These are phyloP conservation scores for Phytophthora quininea DNA, from an alignment of 352 stramenopile species.

Conservation along the genomic window DNA sequence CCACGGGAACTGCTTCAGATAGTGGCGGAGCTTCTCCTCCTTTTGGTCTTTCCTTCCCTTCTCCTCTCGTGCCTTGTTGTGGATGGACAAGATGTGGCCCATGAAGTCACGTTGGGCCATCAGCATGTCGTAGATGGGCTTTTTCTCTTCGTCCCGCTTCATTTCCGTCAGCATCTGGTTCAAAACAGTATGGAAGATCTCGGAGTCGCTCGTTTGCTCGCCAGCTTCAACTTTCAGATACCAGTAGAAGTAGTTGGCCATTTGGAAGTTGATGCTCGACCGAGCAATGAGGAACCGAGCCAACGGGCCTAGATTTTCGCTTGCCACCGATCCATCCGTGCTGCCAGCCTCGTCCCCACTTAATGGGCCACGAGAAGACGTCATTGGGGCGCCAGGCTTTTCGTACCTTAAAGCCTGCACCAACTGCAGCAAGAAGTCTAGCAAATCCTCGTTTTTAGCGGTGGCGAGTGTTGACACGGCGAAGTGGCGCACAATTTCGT, in stretches of 20 bases:
- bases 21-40: conserved; percentile 92
- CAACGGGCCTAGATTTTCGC: conserved; percentile 76
- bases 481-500: conserved; percentile 94
- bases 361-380: conserved; percentile 43
- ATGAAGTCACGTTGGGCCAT: conserved; percentile 95
- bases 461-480: conserved; percentile 95
- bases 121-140: conserved; percentile 91
- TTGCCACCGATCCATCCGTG: conserved; percentile 45
- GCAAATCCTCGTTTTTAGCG: conserved; percentile 97
- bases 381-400: conserved; percentile 44
- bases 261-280: conserved; percentile 93
- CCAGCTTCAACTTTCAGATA: conserved; percentile 83
- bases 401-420: conserved; percentile 97
- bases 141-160: conserved; percentile 91
- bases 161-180: conserved; percentile 95
- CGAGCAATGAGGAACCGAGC: conserved; percentile 95
- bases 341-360: conserved; percentile 50
- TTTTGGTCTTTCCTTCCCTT: conserved; percentile 97
- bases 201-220: conserved; percentile 71
- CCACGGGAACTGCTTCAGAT: conserved; percentile 89
- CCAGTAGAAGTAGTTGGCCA: conserved; percentile 99
- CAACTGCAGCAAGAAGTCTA: conserved; percentile 98
- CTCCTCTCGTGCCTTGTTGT: conserved; percentile 92
- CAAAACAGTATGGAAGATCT: conserved; percentile 81
- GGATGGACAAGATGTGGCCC: conserved; percentile 91